phyloP scores from a whole-genome alignment of 1,284 basidiomycete genomes.

The Cryptococcus sp. region DNA sequence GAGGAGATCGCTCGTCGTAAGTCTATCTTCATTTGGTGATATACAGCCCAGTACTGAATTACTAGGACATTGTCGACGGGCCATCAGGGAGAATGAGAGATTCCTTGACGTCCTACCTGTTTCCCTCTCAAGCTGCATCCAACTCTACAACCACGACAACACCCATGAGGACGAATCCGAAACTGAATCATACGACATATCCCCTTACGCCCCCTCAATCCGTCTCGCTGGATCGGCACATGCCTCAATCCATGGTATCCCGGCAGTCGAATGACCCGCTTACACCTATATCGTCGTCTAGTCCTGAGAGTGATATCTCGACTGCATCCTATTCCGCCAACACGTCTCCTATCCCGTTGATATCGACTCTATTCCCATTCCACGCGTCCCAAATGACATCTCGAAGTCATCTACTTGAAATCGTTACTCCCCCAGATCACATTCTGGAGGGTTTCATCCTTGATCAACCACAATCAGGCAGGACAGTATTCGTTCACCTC shows the following conservation, averaged over 20 bases:
- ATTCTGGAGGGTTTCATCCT: constrained; percentile 39
- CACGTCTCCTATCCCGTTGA: constrained; percentile 29
- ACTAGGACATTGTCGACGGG: constrained; percentile 31
- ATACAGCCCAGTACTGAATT: background rate
- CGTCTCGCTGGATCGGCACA: constrained; percentile 1
- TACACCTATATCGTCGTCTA: constrained; percentile 17
- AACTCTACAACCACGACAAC: background rate
- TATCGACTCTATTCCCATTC: constrained; percentile 40
- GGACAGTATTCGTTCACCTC: constrained; percentile 42
- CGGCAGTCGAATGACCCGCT: constrained; percentile 9
- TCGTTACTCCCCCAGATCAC: constrained; percentile 40
- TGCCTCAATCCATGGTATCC: constrained; percentile 3
- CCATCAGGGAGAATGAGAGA: constrained; percentile 42
- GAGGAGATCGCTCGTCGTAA: constrained; percentile 45
- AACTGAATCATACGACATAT: constrained; percentile 1
- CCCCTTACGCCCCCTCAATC: constrained; percentile 27
- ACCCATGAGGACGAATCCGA: background rate
- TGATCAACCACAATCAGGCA: constrained; percentile 23
- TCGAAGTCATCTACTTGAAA: constrained; percentile 34
- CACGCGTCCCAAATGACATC: constrained; percentile 27
- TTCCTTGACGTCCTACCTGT: constrained; percentile 43
- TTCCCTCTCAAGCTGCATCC: constrained; percentile 20
- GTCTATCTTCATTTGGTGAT: constrained; percentile 7
- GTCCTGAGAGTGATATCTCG: constrained; percentile 1
- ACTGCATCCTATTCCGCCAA: background rate